Evolutionary conservation across 2,329 filamentous ascomycete species (phyloP).

Genomic region (Penicillium corylophilum): DNA sequence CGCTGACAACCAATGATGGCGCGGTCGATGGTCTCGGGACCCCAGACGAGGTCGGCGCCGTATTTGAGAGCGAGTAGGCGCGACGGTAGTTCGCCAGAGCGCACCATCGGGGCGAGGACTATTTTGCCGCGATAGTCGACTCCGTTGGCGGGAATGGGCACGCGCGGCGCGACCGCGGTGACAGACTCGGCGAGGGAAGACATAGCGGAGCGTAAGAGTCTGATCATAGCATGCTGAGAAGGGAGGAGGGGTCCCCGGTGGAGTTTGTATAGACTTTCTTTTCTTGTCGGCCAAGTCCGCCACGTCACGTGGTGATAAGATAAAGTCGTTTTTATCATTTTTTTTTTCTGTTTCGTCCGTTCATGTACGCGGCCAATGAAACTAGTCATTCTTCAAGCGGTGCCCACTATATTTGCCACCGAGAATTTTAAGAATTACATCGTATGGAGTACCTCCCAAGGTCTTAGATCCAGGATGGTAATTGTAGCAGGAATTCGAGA

Average conservation of each 20-base stretch:
- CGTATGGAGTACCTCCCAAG: neutral
- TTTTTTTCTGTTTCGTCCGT: neutral
- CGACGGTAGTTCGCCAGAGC: conserved; percentile 92
- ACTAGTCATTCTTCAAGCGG: neutral
- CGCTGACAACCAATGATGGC: conserved; percentile 85
- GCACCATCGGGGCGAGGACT: conserved; percentile 95
- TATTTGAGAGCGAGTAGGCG: conserved; percentile 88
- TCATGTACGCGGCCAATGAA: neutral
- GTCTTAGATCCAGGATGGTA: neutral
- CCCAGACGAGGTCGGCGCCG: conserved; percentile 96
- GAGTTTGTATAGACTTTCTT: conserved; percentile 10
- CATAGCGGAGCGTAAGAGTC: conserved; percentile 55
- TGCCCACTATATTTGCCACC: neutral
- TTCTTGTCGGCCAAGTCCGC: conserved; percentile 9
- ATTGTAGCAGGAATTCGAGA: neutral
- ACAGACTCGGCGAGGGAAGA: conserved; percentile 40
- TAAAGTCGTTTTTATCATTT: conserved; percentile 14
- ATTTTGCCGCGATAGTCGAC: conserved; percentile 93
- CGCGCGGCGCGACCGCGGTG: conserved; percentile 53
- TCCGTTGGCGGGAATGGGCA: conserved; percentile 81
- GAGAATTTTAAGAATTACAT: neutral
- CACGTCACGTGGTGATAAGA: conserved; percentile 27
- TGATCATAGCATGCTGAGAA: conserved; percentile 41
- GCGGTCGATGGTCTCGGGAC: conserved; percentile 90
- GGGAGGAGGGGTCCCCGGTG: conserved; percentile 2